Evolutionary conservation across 805 yeast species (phyloP).

Genomic region (Hanseniaspora mollemarum): DNA sequence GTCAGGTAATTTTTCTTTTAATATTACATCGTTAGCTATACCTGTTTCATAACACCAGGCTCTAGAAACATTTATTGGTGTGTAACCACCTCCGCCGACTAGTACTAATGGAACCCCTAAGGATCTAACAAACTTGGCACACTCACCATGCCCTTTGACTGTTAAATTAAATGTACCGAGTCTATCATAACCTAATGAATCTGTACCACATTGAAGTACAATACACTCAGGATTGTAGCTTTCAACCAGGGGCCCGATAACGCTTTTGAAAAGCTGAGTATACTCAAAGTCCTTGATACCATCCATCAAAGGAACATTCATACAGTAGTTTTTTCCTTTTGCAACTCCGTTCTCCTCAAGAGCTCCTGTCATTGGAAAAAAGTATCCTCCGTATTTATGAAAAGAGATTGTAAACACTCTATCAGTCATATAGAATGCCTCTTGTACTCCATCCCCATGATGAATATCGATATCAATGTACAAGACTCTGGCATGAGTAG

Average conservation of each 20-base stretch:
- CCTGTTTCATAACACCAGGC: conserved; percentile 94
- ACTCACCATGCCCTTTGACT: conserved; percentile 91
- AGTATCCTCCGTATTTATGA: conserved; percentile 77
- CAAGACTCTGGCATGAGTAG: conserved; percentile 75
- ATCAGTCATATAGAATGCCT: conserved; percentile 84
- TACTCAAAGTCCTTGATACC: conserved; percentile 81
- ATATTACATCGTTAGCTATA: conserved; percentile 62
- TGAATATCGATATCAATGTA: conserved; percentile 86
- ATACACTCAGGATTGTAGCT: conserved; percentile 89
- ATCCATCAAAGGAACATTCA: conserved; percentile 78
- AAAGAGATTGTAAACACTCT: conserved; percentile 83
- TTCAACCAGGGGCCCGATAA: conserved; percentile 79
- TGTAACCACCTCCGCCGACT: conserved; percentile 96
- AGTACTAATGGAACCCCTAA: conserved; percentile 86
- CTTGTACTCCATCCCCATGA: conserved; percentile 94
- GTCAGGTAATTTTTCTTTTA: conserved; percentile 66
- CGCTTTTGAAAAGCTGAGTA: conserved; percentile 42
- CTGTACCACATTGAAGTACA: conserved; percentile 98
- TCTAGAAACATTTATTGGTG: conserved; percentile 92
- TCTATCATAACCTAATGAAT: conserved; percentile 88
- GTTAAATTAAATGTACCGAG: conserved; percentile 91
- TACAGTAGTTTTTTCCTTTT: conserved; percentile 68
- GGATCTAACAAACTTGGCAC: conserved; percentile 75
- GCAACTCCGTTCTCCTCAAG: conserved; percentile 75
- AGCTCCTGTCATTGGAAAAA: conserved; percentile 89